These are phyloP conservation scores for Cicer cuneatum DNA, from an alignment of 306 rosid species.

Conservation along the genomic window DNA sequence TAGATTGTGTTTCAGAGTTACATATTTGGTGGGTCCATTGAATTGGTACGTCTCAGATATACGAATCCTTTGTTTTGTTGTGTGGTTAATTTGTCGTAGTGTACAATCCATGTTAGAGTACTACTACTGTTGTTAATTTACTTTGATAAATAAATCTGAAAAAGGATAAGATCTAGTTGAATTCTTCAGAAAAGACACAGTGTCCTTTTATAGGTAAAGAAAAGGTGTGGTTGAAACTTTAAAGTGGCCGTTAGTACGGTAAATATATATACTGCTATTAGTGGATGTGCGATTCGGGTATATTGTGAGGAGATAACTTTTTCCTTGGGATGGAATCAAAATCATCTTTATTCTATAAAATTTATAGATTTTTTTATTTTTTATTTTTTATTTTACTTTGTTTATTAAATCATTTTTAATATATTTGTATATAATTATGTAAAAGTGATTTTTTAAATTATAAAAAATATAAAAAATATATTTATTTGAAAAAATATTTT, in stretches of 20 bases:
- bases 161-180: conserved; percentile 43
- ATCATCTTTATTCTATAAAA: too few relatives aligned
- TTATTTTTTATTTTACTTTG: too few relatives aligned
- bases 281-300: too few relatives aligned
- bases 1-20: conserved; percentile 46
- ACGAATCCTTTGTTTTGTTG: conserved; percentile 12
- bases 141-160: conserved; percentile 3
- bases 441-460: too few relatives aligned
- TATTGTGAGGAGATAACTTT: too few relatives aligned
- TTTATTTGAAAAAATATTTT: too few relatives aligned
- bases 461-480: too few relatives aligned
- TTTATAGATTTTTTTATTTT: too few relatives aligned
- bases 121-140: background rate
- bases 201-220: conserved; percentile 19
- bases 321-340: too few relatives aligned
- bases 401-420: too few relatives aligned
- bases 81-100: conserved; percentile 18
- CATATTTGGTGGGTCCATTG: conserved; percentile 60
- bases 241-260: background rate
- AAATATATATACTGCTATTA: too few relatives aligned
- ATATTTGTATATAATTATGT: too few relatives aligned
- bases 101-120: conserved; percentile 29
- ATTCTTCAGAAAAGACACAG: background rate
- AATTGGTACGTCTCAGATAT: conserved; percentile 46
- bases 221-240: background rate